Percentiles rank a stretch among this genome's conserved stretches.
Evolutionary conservation across 768 basidiomycete genomes (phyloP).

Genomic region (Tricholoma saponaceum): DNA sequence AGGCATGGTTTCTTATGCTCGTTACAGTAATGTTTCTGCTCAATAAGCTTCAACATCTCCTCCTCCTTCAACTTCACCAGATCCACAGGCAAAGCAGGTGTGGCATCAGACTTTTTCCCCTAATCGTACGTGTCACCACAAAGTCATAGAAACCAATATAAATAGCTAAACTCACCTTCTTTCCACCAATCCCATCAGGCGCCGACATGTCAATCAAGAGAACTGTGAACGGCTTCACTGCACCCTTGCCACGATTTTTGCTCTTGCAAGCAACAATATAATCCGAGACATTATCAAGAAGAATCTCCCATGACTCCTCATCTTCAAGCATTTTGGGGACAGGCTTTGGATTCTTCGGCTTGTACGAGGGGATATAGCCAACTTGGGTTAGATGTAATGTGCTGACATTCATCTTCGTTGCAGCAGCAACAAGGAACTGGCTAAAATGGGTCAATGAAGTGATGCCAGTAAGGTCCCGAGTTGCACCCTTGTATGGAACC

Average conservation of each 20-base stretch:
- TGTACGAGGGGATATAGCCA: constrained; percentile 10
- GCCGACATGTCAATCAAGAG: constrained; percentile 2
- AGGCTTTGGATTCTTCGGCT: constrained; percentile 14
- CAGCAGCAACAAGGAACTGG: not conserved
- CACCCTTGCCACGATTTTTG: constrained; percentile 6
- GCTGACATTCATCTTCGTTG: not conserved
- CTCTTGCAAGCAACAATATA: not conserved
- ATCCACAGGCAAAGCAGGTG: not conserved
- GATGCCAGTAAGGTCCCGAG: not conserved
- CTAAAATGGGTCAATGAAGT: not conserved
- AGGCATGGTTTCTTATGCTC: constrained; percentile 6
- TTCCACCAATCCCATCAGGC: not conserved
- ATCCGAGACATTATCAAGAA: constrained; percentile 3
- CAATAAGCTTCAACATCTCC: constrained; percentile 2
- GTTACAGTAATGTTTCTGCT: constrained; percentile 5
- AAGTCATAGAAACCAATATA: not conserved
- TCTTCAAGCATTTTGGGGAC: constrained; percentile 14
- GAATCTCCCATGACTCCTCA: constrained; percentile 3
- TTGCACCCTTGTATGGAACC: not conserved
- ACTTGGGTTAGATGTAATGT: not conserved
- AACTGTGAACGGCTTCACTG: constrained; percentile 3
- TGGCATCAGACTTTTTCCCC: not conserved
- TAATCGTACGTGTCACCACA: not conserved
- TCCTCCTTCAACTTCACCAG: not conserved
- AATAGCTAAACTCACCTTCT: constrained; percentile 4